Conservation (phyloP, 208 protist genomes). For the Leishmania tropica region DNA sequence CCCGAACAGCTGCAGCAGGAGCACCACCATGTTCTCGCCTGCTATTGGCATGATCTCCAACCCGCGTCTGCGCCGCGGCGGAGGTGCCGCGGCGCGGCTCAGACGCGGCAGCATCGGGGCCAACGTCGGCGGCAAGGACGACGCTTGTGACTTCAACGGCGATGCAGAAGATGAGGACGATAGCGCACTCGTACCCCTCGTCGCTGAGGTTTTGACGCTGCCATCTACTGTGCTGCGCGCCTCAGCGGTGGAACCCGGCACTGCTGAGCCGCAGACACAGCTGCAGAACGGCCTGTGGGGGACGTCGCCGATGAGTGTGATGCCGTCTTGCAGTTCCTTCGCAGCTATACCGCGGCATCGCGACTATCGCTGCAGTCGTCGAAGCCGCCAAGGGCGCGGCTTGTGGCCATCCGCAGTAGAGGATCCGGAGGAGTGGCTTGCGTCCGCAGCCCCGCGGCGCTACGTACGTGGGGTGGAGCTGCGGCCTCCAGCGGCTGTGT, state of each 20-base stretch:
- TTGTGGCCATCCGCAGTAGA: not conserved
- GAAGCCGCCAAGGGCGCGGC: not conserved
- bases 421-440: constrained; percentile 12
- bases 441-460: constrained; percentile 1
- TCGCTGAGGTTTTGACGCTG: constrained; percentile 20
- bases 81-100: not conserved
- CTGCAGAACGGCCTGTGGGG: not conserved
- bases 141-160: not conserved
- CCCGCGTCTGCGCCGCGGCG: not conserved
- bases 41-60: not conserved
- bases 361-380: not conserved
- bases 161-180: constrained; percentile 11
- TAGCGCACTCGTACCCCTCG: constrained; percentile 15
- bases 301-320: not conserved
- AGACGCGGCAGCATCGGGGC: not conserved
- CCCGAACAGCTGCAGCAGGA: not conserved
- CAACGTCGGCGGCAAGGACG: not conserved
- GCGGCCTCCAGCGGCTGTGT: constrained; percentile 1
- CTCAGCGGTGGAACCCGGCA: not conserved
- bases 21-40: not conserved
- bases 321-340: not conserved
- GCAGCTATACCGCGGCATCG: not conserved
- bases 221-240: not conserved
- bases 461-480: constrained; percentile 14
- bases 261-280: not conserved